phyloP scores from a whole-genome alignment of 176 grass and related monocot species.

The Triticum turgidum region DNA sequence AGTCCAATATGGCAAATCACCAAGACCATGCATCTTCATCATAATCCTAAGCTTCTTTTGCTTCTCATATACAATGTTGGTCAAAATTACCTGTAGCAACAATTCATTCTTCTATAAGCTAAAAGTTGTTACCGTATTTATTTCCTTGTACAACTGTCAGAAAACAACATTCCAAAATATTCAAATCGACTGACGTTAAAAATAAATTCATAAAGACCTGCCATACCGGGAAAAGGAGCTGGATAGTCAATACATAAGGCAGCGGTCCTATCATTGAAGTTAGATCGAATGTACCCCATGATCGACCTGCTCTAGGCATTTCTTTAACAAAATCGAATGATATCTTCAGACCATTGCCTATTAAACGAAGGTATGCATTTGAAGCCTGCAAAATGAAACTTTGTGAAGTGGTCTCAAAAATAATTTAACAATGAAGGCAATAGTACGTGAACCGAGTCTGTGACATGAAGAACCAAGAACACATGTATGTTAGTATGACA shows the following conservation, averaged over 20 bases:
- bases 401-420: not conserved
- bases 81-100: constrained; percentile 63
- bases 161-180: not conserved
- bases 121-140: not conserved
- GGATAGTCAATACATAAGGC: constrained; percentile 48
- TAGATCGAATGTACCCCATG: not conserved
- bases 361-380: constrained; percentile 48
- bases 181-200: not conserved
- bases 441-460: not conserved
- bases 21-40: constrained; percentile 95
- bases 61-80: constrained; percentile 65
- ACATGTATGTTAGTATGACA: not conserved
- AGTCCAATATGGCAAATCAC: constrained; percentile 75
- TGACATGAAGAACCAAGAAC: constrained; percentile 6
- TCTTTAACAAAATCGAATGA: constrained; percentile 57
- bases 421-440: not conserved
- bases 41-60: constrained; percentile 81
- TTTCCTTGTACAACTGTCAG: not conserved
- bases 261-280: constrained; percentile 34
- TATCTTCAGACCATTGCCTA: constrained; percentile 35
- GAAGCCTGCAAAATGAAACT: constrained; percentile 40
- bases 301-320: constrained; percentile 38
- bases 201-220: not conserved
- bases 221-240: constrained; percentile 65
- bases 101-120: constrained; percentile 14